These are phyloP conservation scores for Mayamaea pseudoterrestris DNA, from an alignment of 108 stramenopile species.

Conservation along the genomic window DNA sequence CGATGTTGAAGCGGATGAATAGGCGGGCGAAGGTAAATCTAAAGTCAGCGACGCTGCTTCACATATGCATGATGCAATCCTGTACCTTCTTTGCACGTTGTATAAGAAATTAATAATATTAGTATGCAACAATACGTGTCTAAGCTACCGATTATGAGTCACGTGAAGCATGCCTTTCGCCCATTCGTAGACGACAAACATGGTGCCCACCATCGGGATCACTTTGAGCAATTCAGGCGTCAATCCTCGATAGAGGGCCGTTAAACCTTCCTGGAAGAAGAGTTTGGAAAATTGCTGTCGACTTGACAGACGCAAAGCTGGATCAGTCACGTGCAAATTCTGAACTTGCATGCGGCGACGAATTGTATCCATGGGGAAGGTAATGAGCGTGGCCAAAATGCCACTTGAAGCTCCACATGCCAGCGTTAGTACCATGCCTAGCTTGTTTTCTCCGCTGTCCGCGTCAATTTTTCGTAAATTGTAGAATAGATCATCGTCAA, in stretches of 20 bases:
- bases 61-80: too few species aligned
- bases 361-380: slow-evolving; percentile 87
- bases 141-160: too few species aligned
- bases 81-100: too few species aligned
- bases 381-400: slow-evolving; percentile 56
- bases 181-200: slow-evolving; percentile 86
- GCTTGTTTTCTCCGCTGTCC: slow-evolving; percentile 60
- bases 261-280: slow-evolving; percentile 54
- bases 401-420: slow-evolving; percentile 76
- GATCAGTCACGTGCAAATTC: slow-evolving; percentile 60
- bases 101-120: too few species aligned
- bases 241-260: slow-evolving; percentile 82
- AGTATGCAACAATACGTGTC: too few species aligned
- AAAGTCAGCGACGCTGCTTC: too few species aligned
- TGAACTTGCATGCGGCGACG: slow-evolving; percentile 88
- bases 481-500: slow-evolving; percentile 83
- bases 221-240: slow-evolving; percentile 89
- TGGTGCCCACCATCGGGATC: slow-evolving; percentile 89
- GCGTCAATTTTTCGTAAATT: slow-evolving; percentile 75
- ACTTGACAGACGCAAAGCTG: slow-evolving; percentile 39
- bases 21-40: neutral
- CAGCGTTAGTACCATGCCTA: slow-evolving; percentile 62
- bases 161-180: slow-evolving; percentile 65
- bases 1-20: neutral
- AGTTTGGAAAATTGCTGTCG: slow-evolving; percentile 40